A percentile compares a stretch with the other conserved stretches of the same genome.
These are phyloP conservation scores for Ambrosiella beaveri DNA, from an alignment of 2,329 filamentous ascomycete genomes.

Conservation along the genomic window DNA sequence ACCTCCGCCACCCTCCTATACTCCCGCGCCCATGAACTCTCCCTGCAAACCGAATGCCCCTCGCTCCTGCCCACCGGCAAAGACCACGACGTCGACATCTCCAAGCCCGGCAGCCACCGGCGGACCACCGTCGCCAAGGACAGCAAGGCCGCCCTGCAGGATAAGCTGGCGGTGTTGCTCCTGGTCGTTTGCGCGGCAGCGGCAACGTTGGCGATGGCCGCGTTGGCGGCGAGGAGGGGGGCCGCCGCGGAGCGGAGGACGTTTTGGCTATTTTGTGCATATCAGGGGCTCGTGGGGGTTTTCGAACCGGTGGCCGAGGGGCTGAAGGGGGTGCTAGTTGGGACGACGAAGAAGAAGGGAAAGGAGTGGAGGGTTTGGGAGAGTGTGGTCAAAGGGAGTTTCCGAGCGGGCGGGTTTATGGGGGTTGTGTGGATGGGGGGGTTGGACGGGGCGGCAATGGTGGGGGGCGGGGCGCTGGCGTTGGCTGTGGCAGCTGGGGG, in stretches of 20 bases:
- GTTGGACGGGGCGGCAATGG: conserved; percentile 13
- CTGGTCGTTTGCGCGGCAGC: not conserved
- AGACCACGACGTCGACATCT: conserved; percentile 1
- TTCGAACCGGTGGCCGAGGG: conserved; percentile 38
- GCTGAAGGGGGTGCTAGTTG: conserved; percentile 34
- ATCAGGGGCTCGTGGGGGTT: conserved; percentile 36
- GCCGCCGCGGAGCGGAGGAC: conserved; percentile 25
- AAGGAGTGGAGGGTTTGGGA: conserved; percentile 33
- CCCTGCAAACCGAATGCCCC: not conserved
- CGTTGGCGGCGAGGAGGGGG: conserved; percentile 20
- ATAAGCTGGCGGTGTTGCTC: not conserved
- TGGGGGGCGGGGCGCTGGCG: not conserved
- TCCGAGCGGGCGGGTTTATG: conserved; percentile 25
- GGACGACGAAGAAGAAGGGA: conserved; percentile 25
- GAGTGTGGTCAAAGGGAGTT: too few species aligned
- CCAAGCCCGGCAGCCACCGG: not conserved
- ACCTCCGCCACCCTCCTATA: conserved; percentile 41
- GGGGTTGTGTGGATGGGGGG: too few species aligned
- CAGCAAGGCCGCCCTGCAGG: not conserved
- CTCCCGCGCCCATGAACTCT: conserved; percentile 10
- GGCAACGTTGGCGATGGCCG: conserved; percentile 22
- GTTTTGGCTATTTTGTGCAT: conserved; percentile 38
- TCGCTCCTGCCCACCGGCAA: not conserved
- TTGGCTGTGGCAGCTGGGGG: too few species aligned
- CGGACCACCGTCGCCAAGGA: not conserved